Conservation (phyloP, 1,139 yeast genomes). For the Insectozyma bohioensis region DNA sequence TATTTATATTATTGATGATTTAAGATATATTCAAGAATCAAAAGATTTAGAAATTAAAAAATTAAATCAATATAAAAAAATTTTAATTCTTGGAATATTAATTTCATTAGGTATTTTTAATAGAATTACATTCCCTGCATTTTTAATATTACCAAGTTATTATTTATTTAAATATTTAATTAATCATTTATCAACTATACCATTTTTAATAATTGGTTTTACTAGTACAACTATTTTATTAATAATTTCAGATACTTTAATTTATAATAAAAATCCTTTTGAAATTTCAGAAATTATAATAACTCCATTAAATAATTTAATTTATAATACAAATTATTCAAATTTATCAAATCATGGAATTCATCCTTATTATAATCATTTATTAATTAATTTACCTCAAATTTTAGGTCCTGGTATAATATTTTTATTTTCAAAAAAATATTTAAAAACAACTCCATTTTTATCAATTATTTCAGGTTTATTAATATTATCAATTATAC, state of each 20-base stretch:
- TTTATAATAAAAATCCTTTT: conserved; percentile 7
- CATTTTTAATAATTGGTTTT: conserved; percentile 30
- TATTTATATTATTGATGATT: conserved; percentile 50
- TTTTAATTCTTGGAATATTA: conserved; percentile 20
- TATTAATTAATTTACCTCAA: conserved; percentile 73
- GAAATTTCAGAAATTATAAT: conserved; percentile 34
- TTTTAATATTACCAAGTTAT: conserved; percentile 60
- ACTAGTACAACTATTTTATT: conserved; percentile 33
- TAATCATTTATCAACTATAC: conserved; percentile 24
- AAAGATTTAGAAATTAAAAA: conserved; percentile 11
- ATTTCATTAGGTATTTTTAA: conserved; percentile 75
- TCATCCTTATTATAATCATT: conserved; percentile 76
- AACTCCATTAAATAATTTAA: conserved; percentile 74
- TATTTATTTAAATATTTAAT: conserved; percentile 37
- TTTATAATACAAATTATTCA: conserved; percentile 59
- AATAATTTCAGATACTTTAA: conserved; percentile 54
- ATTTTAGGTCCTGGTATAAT: conserved; percentile 75
- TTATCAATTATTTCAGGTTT: conserved; percentile 65
- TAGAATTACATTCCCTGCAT: conserved; percentile 79
- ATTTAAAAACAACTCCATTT: conserved; percentile 51
- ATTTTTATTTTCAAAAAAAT: conserved; percentile 28
- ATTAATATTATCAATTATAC: conserved; percentile 60
- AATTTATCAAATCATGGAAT: conserved; percentile 80
- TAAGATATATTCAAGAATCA: conserved; percentile 31
- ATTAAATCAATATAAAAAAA: conserved; percentile 12